Evolutionary conservation across 2,329 filamentous ascomycete genomes (phyloP).

Genomic region (Whalleya microplaca): DNA sequence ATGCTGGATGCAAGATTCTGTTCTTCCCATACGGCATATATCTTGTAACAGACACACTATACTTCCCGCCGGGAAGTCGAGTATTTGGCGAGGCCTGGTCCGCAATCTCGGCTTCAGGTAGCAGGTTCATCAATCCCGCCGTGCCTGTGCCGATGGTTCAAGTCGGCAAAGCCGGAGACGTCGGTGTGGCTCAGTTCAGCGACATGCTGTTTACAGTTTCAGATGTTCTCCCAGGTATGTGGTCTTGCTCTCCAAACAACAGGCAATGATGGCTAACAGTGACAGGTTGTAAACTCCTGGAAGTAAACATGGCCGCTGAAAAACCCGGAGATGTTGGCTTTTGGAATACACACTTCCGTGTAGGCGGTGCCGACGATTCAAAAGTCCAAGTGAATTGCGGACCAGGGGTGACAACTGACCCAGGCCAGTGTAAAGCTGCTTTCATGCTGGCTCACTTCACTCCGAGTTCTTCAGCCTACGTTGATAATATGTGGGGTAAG

Average conservation of each 20-base stretch:
- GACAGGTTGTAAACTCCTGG: conserved; percentile 43
- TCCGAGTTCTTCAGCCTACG: conserved; percentile 49
- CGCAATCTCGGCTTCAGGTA: conserved; percentile 52
- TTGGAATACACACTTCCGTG: conserved; percentile 50
- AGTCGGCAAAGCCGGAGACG: conserved; percentile 55
- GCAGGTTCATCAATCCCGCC: conserved; percentile 46
- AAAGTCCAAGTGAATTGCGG: conserved; percentile 44
- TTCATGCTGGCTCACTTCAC: conserved; percentile 55
- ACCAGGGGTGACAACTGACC: conserved; percentile 23
- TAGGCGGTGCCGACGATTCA: conserved; percentile 49
- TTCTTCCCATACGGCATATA: conserved; percentile 51
- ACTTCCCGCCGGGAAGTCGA: conserved; percentile 51
- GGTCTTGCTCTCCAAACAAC: not conserved
- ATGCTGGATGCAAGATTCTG: conserved; percentile 41
- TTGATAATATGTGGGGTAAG: conserved; percentile 59
- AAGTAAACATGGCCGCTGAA: conserved; percentile 54
- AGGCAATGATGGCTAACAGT: not conserved
- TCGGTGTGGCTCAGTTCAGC: conserved; percentile 52
- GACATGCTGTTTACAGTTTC: conserved; percentile 57
- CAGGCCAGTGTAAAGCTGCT: conserved; percentile 49
- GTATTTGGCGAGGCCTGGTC: conserved; percentile 61
- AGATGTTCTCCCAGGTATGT: conserved; percentile 42
- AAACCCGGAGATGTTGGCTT: conserved; percentile 54
- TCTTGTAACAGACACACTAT: conserved; percentile 49
- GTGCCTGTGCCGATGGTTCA: conserved; percentile 18